Evolutionary conservation across 225 moss, liverwort and hornwort genomes (phyloP).

Genomic region (Anthoceros angustus): DNA sequence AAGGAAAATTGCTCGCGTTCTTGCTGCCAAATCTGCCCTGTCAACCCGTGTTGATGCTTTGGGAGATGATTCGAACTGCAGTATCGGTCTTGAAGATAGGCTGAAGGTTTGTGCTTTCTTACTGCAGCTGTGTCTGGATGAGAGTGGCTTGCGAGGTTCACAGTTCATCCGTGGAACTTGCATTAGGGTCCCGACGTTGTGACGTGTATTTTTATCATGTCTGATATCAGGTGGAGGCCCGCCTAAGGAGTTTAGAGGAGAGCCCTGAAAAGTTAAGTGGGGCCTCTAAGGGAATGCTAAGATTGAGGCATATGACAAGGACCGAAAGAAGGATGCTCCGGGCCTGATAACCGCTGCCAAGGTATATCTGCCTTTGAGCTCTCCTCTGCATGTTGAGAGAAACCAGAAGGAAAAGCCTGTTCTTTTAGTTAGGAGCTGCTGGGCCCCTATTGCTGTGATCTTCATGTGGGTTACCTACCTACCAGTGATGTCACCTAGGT

Average conservation of each 20-base stretch:
- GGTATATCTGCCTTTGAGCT: conserved; percentile 9
- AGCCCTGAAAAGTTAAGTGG: conserved; percentile 29
- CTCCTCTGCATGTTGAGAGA: not conserved
- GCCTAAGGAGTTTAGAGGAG: conserved; percentile 72
- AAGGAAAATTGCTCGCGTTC: conserved; percentile 74
- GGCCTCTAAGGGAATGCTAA: conserved; percentile 38
- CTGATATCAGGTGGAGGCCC: conserved; percentile 47
- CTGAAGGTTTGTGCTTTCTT: conserved; percentile 17
- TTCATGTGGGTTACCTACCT: too few relatives aligned
- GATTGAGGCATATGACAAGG: conserved; percentile 55
- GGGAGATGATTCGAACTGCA: conserved; percentile 43
- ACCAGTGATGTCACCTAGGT: not conserved
- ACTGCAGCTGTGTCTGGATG: not conserved
- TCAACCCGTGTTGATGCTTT: conserved; percentile 68
- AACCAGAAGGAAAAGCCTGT: not conserved
- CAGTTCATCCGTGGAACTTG: not conserved
- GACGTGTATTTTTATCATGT: too few relatives aligned
- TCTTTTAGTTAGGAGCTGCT: not conserved
- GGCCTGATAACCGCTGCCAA: conserved; percentile 39
- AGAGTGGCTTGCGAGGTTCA: not conserved
- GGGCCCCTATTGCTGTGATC: too few relatives aligned
- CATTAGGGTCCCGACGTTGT: not conserved
- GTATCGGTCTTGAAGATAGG: conserved; percentile 59
- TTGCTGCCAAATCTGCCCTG: conserved; percentile 74
- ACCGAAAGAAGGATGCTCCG: conserved; percentile 36